These are phyloP conservation scores for Exophiala oligosperma DNA, from an alignment of 2,329 filamentous ascomycete genomes.

Conservation along the genomic window DNA sequence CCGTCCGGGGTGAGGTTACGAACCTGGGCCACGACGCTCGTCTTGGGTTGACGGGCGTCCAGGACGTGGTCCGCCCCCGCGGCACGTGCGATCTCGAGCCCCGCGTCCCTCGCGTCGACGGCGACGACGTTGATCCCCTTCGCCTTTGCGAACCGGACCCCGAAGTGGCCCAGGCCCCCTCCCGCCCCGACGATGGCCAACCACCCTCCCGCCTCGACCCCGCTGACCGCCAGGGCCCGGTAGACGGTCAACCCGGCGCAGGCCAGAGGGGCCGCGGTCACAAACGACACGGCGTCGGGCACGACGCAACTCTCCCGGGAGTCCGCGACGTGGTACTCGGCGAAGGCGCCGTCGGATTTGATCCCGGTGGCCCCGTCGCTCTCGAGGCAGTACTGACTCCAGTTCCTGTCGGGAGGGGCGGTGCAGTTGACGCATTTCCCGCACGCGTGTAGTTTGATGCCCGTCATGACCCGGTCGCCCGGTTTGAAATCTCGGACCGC, in stretches of 20 bases:
- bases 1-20: slow-evolving; percentile 47
- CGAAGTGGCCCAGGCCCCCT: slow-evolving; percentile 56
- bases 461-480: slow-evolving; percentile 59
- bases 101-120: slow-evolving; percentile 56
- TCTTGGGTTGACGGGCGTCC: slow-evolving; percentile 49
- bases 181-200: slow-evolving; percentile 51
- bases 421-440: slow-evolving; percentile 54
- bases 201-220: slow-evolving; percentile 35
- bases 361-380: slow-evolving; percentile 52
- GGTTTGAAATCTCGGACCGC: slow-evolving; percentile 42
- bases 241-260: slow-evolving; percentile 58
- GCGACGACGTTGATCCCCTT: slow-evolving; percentile 55
- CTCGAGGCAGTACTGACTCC: slow-evolving; percentile 53
- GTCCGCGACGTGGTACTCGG: slow-evolving; percentile 57
- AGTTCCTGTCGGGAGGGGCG: slow-evolving; percentile 42
- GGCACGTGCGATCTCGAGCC: slow-evolving; percentile 47
- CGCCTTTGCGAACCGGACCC: slow-evolving; percentile 52
- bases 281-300: slow-evolving; percentile 50
- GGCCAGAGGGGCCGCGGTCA: slow-evolving; percentile 56
- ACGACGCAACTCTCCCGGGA: slow-evolving; percentile 46
- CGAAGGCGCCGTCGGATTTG: slow-evolving; percentile 54
- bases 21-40: slow-evolving; percentile 49
- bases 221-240: slow-evolving; percentile 45
- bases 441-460: slow-evolving; percentile 55
- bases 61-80: slow-evolving; percentile 54